phyloP scores from a whole-genome alignment of 2,329 filamentous ascomycete genomes.

The Ilyonectria robusta region DNA sequence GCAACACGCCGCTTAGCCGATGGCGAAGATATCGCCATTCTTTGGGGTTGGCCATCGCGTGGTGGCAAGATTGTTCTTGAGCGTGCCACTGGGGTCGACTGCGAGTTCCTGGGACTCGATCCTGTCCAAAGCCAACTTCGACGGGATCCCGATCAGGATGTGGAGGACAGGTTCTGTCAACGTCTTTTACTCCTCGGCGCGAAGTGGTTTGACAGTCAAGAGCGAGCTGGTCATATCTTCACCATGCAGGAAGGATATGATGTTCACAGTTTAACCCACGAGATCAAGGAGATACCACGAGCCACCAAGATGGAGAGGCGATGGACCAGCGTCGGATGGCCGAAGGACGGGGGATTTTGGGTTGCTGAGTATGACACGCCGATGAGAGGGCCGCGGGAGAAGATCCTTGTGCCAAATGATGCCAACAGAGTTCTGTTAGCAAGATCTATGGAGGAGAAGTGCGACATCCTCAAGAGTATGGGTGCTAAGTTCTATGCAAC shows the following conservation, averaged over 20 bases:
- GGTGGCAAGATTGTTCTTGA: neutral
- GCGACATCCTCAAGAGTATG: neutral
- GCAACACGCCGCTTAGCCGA: no score
- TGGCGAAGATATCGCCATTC: no score
- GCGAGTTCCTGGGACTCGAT: neutral
- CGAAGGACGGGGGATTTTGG: neutral
- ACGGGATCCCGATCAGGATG: neutral
- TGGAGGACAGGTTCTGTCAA: neutral
- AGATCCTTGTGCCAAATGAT: neutral
- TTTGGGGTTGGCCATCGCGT: neutral
- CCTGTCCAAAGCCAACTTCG: neutral
- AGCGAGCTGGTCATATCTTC: neutral
- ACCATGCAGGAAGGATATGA: neutral
- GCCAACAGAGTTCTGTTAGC: neutral
- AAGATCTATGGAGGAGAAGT: neutral
- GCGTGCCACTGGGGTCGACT: neutral
- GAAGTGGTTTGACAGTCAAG: neutral
- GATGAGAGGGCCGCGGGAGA: neutral
- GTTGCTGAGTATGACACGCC: neutral
- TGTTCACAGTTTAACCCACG: no score
- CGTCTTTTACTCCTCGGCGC: neutral
- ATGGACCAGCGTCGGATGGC: neutral
- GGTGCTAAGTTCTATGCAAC: neutral
- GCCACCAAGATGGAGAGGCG: neutral
- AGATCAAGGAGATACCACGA: neutral